Evolutionary conservation across 1,284 basidiomycete species (phyloP).

Genomic region (Moniliophthora roreri): DNA sequence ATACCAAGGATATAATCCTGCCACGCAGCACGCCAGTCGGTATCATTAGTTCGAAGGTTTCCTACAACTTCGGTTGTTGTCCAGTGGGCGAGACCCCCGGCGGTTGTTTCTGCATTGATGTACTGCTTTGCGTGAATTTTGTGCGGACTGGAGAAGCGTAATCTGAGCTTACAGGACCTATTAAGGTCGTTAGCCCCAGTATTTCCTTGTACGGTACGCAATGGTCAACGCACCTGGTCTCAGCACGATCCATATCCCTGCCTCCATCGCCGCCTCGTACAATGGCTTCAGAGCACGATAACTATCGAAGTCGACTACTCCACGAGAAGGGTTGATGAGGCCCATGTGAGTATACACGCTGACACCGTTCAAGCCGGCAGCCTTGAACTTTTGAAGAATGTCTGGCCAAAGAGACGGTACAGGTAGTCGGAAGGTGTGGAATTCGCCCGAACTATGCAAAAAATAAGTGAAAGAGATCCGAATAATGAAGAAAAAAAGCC

Average conservation of each 20-base stretch:
- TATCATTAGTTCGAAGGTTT: constrained; percentile 65
- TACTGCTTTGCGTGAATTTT: constrained; percentile 34
- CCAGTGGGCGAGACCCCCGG: constrained; percentile 82
- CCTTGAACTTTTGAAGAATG: constrained; percentile 16
- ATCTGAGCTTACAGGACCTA: constrained; percentile 31
- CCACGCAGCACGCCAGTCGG: constrained; percentile 71
- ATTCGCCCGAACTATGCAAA: constrained; percentile 10
- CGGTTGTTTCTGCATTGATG: constrained; percentile 82
- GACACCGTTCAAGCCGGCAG: constrained; percentile 14
- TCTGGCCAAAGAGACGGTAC: constrained; percentile 16
- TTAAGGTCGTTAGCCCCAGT: not conserved
- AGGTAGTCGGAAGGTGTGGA: constrained; percentile 13
- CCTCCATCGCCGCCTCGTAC: constrained; percentile 7
- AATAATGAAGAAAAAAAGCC: no score
- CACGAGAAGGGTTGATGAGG: constrained; percentile 2
- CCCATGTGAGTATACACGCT: constrained; percentile 8
- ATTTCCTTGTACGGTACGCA: no score
- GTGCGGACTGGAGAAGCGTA: no score
- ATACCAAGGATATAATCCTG: constrained; percentile 67
- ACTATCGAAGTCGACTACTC: constrained; percentile 2
- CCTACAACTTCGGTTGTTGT: constrained; percentile 67
- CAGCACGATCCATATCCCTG: constrained; percentile 9
- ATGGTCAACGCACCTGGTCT: not conserved
- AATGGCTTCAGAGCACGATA: constrained; percentile 6
- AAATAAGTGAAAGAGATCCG: no score